Evolutionary conservation across 768 basidiomycete species (phyloP).

Genomic region (Gloeostereum incarnatum): DNA sequence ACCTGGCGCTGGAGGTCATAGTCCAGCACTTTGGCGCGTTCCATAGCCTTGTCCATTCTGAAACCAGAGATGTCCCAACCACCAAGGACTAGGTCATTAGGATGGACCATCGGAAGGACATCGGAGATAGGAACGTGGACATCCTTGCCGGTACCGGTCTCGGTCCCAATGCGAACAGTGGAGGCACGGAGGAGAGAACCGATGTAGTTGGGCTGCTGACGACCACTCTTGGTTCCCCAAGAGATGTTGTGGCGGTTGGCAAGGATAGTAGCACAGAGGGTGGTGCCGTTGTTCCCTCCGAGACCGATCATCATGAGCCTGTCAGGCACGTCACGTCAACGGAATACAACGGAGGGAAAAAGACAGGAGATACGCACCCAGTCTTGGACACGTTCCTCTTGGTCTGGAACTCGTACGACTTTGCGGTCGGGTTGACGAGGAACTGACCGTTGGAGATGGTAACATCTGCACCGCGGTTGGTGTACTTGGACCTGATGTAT

Average conservation of each 20-base stretch:
- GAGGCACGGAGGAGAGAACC: constrained; percentile 95
- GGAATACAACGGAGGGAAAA: constrained; percentile 5
- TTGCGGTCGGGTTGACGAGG: constrained; percentile 69
- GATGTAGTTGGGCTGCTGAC: constrained; percentile 96
- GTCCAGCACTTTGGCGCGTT: constrained; percentile 86
- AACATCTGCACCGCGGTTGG: constrained; percentile 71
- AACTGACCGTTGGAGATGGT: constrained; percentile 65
- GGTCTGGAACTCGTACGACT: constrained; percentile 88
- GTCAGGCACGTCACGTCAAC: constrained; percentile 8
- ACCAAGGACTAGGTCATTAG: constrained; percentile 93
- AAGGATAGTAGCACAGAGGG: constrained; percentile 87
- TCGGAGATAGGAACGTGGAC: constrained; percentile 89
- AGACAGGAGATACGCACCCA: constrained; percentile 55
- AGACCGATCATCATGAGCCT: constrained; percentile 96
- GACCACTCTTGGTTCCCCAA: constrained; percentile 90
- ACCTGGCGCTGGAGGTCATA: constrained; percentile 97
- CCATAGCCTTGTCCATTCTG: constrained; percentile 87
- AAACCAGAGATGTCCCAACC: constrained; percentile 96
- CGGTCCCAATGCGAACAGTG: constrained; percentile 84
- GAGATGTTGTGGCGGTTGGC: constrained; percentile 92
- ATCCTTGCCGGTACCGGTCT: constrained; percentile 76
- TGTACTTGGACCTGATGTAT: constrained; percentile 74
- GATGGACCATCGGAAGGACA: constrained; percentile 95
- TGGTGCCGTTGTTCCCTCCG: constrained; percentile 96
- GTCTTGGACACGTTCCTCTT: constrained; percentile 79